Base-by-base conservation (phyloP, 2,329 filamentous ascomycete species). In the Madurella fahalii region DNA sequence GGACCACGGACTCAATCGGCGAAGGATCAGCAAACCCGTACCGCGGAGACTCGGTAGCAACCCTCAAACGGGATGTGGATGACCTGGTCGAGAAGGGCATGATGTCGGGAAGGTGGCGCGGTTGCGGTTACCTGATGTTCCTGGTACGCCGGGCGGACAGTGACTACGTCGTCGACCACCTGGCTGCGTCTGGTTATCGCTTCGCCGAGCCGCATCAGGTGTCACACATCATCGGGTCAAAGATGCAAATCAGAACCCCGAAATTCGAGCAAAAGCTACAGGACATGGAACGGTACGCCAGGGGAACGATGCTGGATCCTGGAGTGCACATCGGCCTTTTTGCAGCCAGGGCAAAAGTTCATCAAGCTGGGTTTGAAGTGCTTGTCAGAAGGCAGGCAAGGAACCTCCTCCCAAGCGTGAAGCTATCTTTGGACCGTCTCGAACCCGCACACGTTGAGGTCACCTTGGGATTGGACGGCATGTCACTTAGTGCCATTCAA, bases 101-200 rank as follows among this genome's bases (percentile, higher is more conserved):
- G 31, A 63, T 70, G 15, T 47, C 30, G 30, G 42, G 16, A 5
- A 48, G 43, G 9, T 67, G 71, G 31, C 79, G 83, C 39, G 87
- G 87, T 4, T 84, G 84, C 56, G 90, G 91, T 0, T 89, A 92
- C 51, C 77, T 95, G 44, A 82, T 96, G 68, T 91, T 95, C 63
- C 78, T 95, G 9, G 86, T 91, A 5, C 86, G 85, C 11, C 79
- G 79, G 42, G 76, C 87, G 1, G 75, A 77, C 34, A 74, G 71
- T 34, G 74, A 75, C 34, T 73, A 78, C 1, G 87, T 91, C 37
- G 77, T 81, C 0, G 77, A 82, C 49, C 78, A 79, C 30, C 77
- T 95, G 13, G 80, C 86, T 58, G 83, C 88, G 1, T 74, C 81
- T 11, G 90, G 91, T 1, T 95, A 85, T 68, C 82, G 87, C n/a